phyloP scores from a whole-genome alignment of 345 rosid species.

The Ricinus communis region DNA sequence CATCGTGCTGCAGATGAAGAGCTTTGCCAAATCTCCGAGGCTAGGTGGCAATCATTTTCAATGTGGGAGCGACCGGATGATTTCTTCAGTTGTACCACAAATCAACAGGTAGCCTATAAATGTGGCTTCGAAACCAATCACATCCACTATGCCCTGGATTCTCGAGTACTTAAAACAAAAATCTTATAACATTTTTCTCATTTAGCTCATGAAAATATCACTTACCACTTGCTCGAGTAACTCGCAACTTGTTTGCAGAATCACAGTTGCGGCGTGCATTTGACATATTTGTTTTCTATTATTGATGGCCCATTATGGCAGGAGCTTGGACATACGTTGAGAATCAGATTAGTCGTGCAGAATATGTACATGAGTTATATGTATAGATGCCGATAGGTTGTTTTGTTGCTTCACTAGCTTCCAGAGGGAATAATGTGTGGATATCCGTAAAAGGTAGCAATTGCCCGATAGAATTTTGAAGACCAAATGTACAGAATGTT shows the following conservation, averaged over 20 bases:
- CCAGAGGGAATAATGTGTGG: not conserved
- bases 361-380: not conserved
- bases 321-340: constrained; percentile 30
- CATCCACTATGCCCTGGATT: too few relatives aligned
- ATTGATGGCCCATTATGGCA: constrained; percentile 12
- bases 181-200: too few relatives aligned
- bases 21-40: constrained; percentile 19
- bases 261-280: too few relatives aligned
- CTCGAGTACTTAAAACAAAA: too few relatives aligned
- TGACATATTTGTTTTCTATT: too few relatives aligned
- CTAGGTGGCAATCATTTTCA: constrained; percentile 24
- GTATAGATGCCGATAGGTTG: too few relatives aligned
- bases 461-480: not conserved
- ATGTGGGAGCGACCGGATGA: constrained; percentile 25
- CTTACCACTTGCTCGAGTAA: too few relatives aligned
- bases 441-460: not conserved
- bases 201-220: too few relatives aligned
- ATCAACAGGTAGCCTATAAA: constrained; percentile 28
- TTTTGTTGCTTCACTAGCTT: too few relatives aligned
- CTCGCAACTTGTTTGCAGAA: too few relatives aligned
- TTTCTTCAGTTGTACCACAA: constrained; percentile 12
- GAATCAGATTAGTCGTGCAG: not conserved
- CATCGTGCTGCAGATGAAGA: constrained; percentile 20
- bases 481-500: not conserved
- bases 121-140: too few relatives aligned